These are phyloP conservation scores for Xylariaceae sp. DNA, from an alignment of 2,329 filamentous ascomycete species.

Conservation along the genomic window DNA sequence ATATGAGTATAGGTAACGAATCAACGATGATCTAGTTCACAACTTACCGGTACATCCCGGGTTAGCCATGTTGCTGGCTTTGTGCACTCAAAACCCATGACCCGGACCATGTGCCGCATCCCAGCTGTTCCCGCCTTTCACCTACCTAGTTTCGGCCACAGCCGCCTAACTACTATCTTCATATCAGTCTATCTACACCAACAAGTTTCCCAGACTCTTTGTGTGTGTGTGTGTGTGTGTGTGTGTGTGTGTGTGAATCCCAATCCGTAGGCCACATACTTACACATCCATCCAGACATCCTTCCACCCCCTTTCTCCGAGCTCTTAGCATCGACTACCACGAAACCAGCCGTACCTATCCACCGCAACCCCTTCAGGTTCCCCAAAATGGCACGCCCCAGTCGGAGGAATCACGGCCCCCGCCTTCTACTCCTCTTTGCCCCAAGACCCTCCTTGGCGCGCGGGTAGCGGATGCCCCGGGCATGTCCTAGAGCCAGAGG, in stretches of 20 bases:
- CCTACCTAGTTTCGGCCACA: conserved; percentile 54
- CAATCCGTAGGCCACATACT: conserved; percentile 65
- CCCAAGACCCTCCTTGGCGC: conserved; percentile 45
- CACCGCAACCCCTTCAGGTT: conserved; percentile 41
- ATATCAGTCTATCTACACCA: conserved; percentile 50
- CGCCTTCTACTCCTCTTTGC: conserved; percentile 58
- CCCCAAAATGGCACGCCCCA: conserved; percentile 49
- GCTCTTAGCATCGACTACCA: conserved; percentile 45
- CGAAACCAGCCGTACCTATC: conserved; percentile 55
- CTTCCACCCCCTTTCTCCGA: conserved; percentile 54
- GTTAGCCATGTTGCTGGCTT: conserved; percentile 23
- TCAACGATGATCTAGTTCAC: no score
- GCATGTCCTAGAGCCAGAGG: conserved; percentile 64
- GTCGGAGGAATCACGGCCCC: conserved; percentile 48
- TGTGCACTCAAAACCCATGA: conserved; percentile 57
- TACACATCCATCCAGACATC: conserved; percentile 48
- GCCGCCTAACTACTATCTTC: conserved; percentile 48
- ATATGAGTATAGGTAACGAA: no score
- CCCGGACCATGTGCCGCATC: conserved; percentile 66
- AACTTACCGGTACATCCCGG: no score
- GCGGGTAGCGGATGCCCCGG: conserved; percentile 57
- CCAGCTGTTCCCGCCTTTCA: conserved; percentile 48
- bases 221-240: no score
- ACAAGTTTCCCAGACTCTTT: conserved; percentile 61
- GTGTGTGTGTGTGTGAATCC: no score